Conservation (phyloP, 148 eudicot genomes). For the Rhododendron henanense region DNA sequence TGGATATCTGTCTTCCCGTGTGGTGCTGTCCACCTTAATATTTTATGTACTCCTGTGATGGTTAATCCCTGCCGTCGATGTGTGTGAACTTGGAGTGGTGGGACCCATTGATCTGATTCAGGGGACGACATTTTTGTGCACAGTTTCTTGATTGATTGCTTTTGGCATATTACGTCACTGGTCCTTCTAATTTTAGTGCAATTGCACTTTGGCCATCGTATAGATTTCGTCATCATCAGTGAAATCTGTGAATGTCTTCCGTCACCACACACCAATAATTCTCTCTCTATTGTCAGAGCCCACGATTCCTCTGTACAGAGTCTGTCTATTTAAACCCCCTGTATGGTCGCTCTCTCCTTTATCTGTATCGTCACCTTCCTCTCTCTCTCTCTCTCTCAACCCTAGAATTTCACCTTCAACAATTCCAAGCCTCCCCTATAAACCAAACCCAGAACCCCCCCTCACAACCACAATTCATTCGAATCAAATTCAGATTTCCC, state of each 20-base stretch:
- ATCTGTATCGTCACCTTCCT: neutral
- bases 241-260: neutral
- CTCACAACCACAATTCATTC: neutral
- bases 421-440: neutral
- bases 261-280: conserved; percentile 4
- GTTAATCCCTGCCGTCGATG: neutral
- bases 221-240: neutral
- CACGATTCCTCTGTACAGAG: no score
- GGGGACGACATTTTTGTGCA: no score
- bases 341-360: neutral
- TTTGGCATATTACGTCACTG: neutral
- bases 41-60: neutral
- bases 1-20: neutral
- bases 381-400: neutral
- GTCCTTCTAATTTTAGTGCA: neutral
- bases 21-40: neutral
- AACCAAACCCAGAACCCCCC: neutral
- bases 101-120: no score
- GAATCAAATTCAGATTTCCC: neutral
- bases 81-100: neutral
- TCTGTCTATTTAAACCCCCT: neutral
- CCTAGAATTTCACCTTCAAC: conserved; percentile 4
- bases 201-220: neutral
- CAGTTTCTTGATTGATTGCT: no score
- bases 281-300: neutral